Evolutionary conservation across 768 basidiomycete species (phyloP).

Genomic region (Crepidotus variabilis): DNA sequence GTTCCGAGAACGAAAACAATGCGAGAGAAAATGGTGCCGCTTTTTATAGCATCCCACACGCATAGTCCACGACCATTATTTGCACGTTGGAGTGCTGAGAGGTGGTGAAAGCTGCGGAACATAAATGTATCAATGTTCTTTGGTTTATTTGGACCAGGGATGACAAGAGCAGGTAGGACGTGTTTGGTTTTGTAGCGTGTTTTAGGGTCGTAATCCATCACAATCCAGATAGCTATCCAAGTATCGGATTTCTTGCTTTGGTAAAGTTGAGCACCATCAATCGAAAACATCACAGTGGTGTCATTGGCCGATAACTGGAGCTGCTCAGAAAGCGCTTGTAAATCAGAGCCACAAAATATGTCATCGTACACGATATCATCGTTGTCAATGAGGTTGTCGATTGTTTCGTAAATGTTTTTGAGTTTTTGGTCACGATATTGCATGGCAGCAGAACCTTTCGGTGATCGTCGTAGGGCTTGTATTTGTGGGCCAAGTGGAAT

Average conservation of each 20-base stretch:
- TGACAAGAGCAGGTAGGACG: slow-evolving; percentile 26
- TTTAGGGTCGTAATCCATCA: slow-evolving; percentile 23
- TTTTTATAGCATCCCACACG: slow-evolving; percentile 21
- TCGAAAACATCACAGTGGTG: slow-evolving; percentile 25
- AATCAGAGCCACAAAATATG: slow-evolving; percentile 20
- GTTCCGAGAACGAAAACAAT: slow-evolving; percentile 20
- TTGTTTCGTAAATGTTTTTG: slow-evolving; percentile 9
- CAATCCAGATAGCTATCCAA: slow-evolving; percentile 36
- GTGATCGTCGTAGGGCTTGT: slow-evolving; percentile 29
- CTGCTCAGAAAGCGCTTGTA: slow-evolving; percentile 13
- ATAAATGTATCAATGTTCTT: slow-evolving; percentile 32
- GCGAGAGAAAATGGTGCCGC: slow-evolving; percentile 13
- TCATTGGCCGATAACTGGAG: slow-evolving; percentile 23
- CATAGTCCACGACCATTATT: slow-evolving; percentile 19
- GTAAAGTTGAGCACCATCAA: slow-evolving; percentile 39
- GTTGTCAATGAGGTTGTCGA: neutral
- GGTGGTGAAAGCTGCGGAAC: slow-evolving; percentile 28
- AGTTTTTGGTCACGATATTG: slow-evolving; percentile 13
- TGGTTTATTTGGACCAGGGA: slow-evolving; percentile 36
- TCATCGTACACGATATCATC: slow-evolving; percentile 14
- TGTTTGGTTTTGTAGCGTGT: slow-evolving; percentile 26
- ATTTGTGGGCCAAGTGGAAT: slow-evolving; percentile 40
- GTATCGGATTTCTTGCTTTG: slow-evolving; percentile 35
- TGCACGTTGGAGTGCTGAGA: slow-evolving; percentile 28
- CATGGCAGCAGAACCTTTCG: slow-evolving; percentile 15